Conservation (phyloP, 176 grass and related monocot genomes). For the Rhynchospora pubera region DNA sequence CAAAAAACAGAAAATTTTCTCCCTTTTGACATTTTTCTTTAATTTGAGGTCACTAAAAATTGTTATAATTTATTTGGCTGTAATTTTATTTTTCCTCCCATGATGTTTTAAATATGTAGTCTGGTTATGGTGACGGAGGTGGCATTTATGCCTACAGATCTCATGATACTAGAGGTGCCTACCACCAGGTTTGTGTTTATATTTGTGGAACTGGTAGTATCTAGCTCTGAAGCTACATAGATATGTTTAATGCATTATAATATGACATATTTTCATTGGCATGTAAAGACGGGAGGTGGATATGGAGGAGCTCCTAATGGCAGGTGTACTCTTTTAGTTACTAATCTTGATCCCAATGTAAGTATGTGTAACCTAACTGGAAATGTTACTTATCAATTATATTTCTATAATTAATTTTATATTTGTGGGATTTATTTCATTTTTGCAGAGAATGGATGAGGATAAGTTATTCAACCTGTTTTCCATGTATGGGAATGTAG, state of each 20-base stretch:
- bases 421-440: slow-evolving; percentile 1
- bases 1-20: neutral
- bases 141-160: slow-evolving; percentile 55
- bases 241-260: neutral
- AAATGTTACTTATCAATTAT: neutral
- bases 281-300: slow-evolving; percentile 51
- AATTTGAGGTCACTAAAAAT: neutral
- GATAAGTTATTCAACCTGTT: slow-evolving; percentile 96
- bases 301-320: slow-evolving; percentile 88
- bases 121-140: slow-evolving; percentile 66
- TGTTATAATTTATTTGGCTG: neutral
- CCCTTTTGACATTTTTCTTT: neutral
- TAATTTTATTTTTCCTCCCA: neutral
- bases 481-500: slow-evolving; percentile 94
- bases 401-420: neutral
- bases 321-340: slow-evolving; percentile 82
- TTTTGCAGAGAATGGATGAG: slow-evolving; percentile 77
- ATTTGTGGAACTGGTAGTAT: neutral
- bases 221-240: neutral
- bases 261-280: neutral
- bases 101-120: slow-evolving; percentile 24
- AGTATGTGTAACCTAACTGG: slow-evolving; percentile 28
- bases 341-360: slow-evolving; percentile 95
- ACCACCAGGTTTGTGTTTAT: slow-evolving; percentile 50
- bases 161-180: slow-evolving; percentile 46